Conservation (phyloP, 2,329 filamentous ascomycete genomes). For the Pseudogymnoascus sp. region DNA sequence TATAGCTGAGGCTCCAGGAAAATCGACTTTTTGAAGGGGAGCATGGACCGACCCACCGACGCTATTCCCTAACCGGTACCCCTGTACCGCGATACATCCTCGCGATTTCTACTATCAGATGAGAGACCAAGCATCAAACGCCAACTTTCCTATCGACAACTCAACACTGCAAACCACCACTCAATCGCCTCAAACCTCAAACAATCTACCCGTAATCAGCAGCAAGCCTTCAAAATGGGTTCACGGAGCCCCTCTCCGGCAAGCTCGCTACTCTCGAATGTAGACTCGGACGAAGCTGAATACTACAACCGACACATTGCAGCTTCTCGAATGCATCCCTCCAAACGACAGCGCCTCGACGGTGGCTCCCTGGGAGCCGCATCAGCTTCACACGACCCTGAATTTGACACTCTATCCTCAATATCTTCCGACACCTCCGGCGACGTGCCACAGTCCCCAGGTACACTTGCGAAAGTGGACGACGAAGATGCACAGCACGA, state of each 20-base stretch:
- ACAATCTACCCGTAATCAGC: background rate
- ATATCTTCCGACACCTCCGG: slow-evolving; percentile 88
- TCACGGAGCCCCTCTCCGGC: slow-evolving; percentile 39
- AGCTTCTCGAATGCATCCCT: slow-evolving; percentile 26
- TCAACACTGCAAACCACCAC: background rate
- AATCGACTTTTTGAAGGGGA: slow-evolving; percentile 6
- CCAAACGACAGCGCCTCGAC: slow-evolving; percentile 26
- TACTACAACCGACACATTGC: slow-evolving; percentile 43
- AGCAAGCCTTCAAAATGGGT: slow-evolving; percentile 30
- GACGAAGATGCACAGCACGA: slow-evolving; percentile 65
- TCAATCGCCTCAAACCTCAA: background rate
- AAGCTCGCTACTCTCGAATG: slow-evolving; percentile 55
- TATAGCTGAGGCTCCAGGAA: slow-evolving; percentile 1
- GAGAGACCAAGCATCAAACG: slow-evolving; percentile 1
- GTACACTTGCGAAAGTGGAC: slow-evolving; percentile 47
- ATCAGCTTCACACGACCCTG: slow-evolving; percentile 29
- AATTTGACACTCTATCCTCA: slow-evolving; percentile 53
- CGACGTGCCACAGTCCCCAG: slow-evolving; percentile 66
- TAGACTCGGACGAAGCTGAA: slow-evolving; percentile 50
- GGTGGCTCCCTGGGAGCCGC: slow-evolving; percentile 19
- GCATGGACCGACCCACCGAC: slow-evolving; percentile 4
- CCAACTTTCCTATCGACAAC: background rate
- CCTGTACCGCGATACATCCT: background rate
- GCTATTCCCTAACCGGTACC: slow-evolving; percentile 1
- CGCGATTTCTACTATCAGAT: slow-evolving; percentile 7